These are phyloP conservation scores for Penicillium dipodomyicola DNA, from an alignment of 495 filamentous ascomycete species.

Conservation along the genomic window DNA sequence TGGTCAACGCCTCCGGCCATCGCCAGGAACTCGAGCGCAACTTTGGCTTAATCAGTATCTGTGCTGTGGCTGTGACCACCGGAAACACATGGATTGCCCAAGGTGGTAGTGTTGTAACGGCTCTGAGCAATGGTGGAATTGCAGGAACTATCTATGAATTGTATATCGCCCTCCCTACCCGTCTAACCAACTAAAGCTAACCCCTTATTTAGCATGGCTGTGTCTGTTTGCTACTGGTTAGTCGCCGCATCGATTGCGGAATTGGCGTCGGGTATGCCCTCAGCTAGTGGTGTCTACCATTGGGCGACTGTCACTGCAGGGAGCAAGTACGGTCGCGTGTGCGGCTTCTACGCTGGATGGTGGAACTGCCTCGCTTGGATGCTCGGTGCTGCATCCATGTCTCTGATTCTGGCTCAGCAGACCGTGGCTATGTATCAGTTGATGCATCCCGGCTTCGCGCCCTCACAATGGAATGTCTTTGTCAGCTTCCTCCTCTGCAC, in stretches of 20 bases:
- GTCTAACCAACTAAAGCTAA: constrained; percentile 11
- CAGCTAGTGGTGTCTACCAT: constrained; percentile 78
- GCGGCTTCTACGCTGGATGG: constrained; percentile 77
- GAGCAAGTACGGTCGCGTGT: constrained; percentile 58
- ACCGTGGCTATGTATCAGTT: constrained; percentile 67
- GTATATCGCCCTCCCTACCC: constrained; percentile 17
- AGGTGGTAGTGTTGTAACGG: constrained; percentile 48
- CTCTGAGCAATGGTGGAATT: constrained; percentile 50
- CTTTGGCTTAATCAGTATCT: constrained; percentile 58
- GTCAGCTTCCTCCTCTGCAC: constrained; percentile 64
- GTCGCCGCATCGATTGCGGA: constrained; percentile 63
- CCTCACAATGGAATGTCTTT: constrained; percentile 73
- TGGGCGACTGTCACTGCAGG: constrained; percentile 78
- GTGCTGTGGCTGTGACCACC: constrained; percentile 53
- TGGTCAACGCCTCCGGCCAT: constrained; percentile 57
- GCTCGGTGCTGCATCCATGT: constrained; percentile 61
- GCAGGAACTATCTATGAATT: constrained; percentile 55
- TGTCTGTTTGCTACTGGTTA: constrained; percentile 51
- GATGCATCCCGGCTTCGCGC: constrained; percentile 61
- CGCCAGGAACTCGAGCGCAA: constrained; percentile 59
- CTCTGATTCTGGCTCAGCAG: constrained; percentile 66
- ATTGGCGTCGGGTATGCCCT: constrained; percentile 77
- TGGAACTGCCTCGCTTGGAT: constrained; percentile 81
- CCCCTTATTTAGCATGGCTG: constrained; percentile 37
- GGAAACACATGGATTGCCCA: constrained; percentile 61